Evolutionary conservation across 2,329 filamentous ascomycete species (phyloP), one percentile per base, ranked within the genome.

Genomic region (Diaporthe australafricana): DNA sequence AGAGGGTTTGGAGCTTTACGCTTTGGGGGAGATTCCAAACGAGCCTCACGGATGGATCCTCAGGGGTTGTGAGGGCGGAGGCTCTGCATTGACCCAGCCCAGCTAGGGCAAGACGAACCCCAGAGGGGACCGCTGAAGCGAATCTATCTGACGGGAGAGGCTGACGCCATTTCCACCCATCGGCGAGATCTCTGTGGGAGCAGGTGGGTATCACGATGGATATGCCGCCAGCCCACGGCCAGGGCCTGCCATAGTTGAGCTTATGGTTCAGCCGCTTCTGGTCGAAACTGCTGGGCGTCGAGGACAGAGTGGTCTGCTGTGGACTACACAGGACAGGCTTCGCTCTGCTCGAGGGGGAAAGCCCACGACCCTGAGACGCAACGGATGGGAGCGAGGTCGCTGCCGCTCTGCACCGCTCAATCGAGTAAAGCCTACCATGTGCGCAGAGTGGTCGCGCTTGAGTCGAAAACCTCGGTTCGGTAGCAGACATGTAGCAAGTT

Each of bases 31-130:
- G 56, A 71, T 30, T 17, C 56, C 70, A 73, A 69, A 71, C 70
- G 65, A 71, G 72, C 48, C 69, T 68, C 72, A 55, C n/a, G 47
- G 47, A 71, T 45, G 62, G 68, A 71, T 53, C 65, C 63, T 62
- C 69, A 72, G 72, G 69, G 69, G 62, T 60, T 30, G 65, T 40
- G 71, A 72, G 66, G 69, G 53, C 68, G 35, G 71, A 16, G 17
- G 22, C 55, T 42, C 38, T 60, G 63, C 48, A 52, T 55, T 67
- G 71, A 45, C 57, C 57, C 38, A 35, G 50, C n/a, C 32, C 9
- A 38, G 32, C 42, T 11, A 20, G 57, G 30, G 52, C 40, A 68
- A 57, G 67, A 65, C 66, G 40, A 40, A 56, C 32, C 32, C 53
- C 50, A 68, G 62, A 68, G 42, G 17, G 53, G 52, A 57, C n/a